Evolutionary conservation across 2,329 filamentous ascomycete genomes (phyloP), one percentile per base, ranked within the genome.

Genomic region (Mariannaea sp.): DNA sequence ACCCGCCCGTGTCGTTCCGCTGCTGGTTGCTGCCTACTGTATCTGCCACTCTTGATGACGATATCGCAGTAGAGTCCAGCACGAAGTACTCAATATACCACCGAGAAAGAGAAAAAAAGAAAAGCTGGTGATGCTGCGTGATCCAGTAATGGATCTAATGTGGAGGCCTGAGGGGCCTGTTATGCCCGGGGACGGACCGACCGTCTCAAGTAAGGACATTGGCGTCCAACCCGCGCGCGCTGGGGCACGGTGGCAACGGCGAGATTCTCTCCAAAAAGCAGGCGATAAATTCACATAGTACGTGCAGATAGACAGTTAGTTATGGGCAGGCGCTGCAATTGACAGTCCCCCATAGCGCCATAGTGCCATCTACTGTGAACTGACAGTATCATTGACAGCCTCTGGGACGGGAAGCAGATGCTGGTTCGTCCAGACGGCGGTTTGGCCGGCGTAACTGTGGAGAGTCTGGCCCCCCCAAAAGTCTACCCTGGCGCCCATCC

Each of bases 391-490:
- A 52, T 44, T 38, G 55, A 57, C 49, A 53, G 55, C 46, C 45
- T 41, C 41, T 40, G 44, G 55, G 53, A 56, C 54, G 53, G 55
- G 20, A 55, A 49, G 56, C 47, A 48, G 47, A 49, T 59, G 61
- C 65, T 72, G 72, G 70, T 71, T 71, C 70, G 70, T 69, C 71
- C 64, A 71, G 68, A 73, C 79, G 80, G 80, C 79, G 77, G 70
- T 80, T 78, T 81, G 70, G 73, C 78, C 80, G 80, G 80, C 77
- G 71, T 75, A 81, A 82, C 80, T 79, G 80, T 82, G 79, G 79
- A 75, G 77, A 58, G 55, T 44, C 51, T 36, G 44, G 52, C 24
- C 50, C 32, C 45, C 17, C 46, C 46, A 49, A n/a, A n/a, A n/a
- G 49, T 36, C 44, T 43, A 53, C 36, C 38, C 29, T 39, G 43